Evolutionary conservation across 371 early-diverging fungal species (phyloP).

Genomic region (Parasitella parasitica): DNA sequence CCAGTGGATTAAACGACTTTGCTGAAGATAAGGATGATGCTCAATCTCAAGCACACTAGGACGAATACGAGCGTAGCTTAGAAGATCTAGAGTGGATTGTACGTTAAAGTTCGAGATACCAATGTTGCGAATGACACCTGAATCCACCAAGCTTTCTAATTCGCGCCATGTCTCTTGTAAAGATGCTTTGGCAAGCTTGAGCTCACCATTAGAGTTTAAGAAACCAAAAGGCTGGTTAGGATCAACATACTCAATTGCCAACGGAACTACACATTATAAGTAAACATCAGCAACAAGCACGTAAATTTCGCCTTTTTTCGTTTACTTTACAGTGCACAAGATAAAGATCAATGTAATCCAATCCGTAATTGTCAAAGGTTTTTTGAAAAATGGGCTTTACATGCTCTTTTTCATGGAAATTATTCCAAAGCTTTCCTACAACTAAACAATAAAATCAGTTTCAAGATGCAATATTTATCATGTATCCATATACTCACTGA

Average conservation of each 20-base stretch:
- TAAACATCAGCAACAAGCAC: not conserved
- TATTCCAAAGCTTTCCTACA: conserved; percentile 75
- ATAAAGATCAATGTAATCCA: conserved; percentile 67
- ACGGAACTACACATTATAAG: conserved; percentile 8
- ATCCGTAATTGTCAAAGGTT: conserved; percentile 43
- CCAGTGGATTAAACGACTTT: conserved; percentile 4
- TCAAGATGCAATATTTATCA: not conserved
- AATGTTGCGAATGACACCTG: conserved; percentile 46
- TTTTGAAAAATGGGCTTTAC: conserved; percentile 50
- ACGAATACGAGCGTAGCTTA: conserved; percentile 35
- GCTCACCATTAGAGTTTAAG: not conserved
- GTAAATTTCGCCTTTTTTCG: no score
- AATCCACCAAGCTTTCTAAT: conserved; percentile 46
- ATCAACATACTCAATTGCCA: not conserved
- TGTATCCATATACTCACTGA: conserved; percentile 27
- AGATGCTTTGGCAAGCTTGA: conserved; percentile 43
- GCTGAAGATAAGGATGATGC: conserved; percentile 47
- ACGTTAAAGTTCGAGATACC: conserved; percentile 63
- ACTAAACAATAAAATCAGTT: conserved; percentile 38
- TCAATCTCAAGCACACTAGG: conserved; percentile 47
- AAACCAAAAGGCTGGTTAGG: conserved; percentile 27
- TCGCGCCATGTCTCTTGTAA: conserved; percentile 47
- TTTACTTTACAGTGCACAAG: conserved; percentile 39
- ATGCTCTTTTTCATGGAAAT: conserved; percentile 45
- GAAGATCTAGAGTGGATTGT: conserved; percentile 27